Conservation (phyloP, 2,329 filamentous ascomycete genomes). For the Lomentospora prolificans region DNA sequence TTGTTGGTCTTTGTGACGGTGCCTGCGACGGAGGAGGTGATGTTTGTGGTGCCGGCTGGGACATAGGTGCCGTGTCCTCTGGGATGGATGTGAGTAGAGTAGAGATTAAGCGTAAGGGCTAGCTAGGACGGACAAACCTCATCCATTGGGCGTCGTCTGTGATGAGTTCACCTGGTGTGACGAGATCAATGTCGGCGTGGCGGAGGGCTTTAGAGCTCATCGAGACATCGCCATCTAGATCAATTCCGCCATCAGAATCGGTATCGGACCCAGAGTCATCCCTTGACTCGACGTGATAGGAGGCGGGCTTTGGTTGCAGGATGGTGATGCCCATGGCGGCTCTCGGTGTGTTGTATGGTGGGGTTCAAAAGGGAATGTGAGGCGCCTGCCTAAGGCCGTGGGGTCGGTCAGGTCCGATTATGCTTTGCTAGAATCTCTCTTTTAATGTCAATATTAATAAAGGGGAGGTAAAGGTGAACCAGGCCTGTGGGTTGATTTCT, state of each 20-base stretch:
- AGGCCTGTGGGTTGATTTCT: background rate
- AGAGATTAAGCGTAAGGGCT: background rate
- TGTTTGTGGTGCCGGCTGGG: constrained; percentile 51
- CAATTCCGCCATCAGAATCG: constrained; percentile 35
- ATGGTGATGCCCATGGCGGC: constrained; percentile 38
- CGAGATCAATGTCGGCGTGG: constrained; percentile 40
- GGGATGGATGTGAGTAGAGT: constrained; percentile 9
- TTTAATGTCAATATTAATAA: background rate
- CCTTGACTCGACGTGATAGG: constrained; percentile 15
- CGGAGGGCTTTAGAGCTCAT: constrained; percentile 24
- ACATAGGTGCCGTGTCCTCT: constrained; percentile 91
- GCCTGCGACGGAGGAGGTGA: constrained; percentile 83
- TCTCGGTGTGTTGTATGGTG: background rate
- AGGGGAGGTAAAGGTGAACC: too few relatives aligned
- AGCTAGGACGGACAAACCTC: constrained; percentile 42
- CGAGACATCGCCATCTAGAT: constrained; percentile 33
- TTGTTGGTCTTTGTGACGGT: constrained; percentile 93
- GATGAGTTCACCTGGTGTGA: constrained; percentile 82
- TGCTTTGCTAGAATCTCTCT: too few relatives aligned
- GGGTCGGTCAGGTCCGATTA: too few relatives aligned
- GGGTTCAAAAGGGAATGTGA: background rate
- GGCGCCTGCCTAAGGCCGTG: background rate
- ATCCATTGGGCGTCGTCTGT: constrained; percentile 96
- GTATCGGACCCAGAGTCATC: constrained; percentile 25
- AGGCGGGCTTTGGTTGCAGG: constrained; percentile 27